Evolutionary conservation across 2,329 filamentous ascomycete genomes (phyloP).

Genomic region (Akanthomyces uredinophilus): DNA sequence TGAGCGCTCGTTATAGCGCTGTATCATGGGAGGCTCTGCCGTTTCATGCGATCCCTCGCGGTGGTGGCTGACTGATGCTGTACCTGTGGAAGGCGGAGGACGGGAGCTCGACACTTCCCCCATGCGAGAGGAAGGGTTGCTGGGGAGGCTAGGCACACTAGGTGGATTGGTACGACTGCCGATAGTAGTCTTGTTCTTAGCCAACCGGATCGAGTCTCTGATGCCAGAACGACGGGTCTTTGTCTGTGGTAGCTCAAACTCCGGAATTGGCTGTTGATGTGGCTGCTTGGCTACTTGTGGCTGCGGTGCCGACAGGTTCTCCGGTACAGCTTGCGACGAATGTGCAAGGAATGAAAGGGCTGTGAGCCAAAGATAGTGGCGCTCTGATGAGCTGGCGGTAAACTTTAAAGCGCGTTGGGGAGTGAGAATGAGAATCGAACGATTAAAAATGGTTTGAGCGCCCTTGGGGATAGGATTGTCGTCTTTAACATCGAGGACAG

Average conservation of each 20-base stretch:
- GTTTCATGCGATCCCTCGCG: conserved; percentile 52
- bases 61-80: conserved; percentile 31
- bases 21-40: conserved; percentile 67
- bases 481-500: conserved; percentile 94
- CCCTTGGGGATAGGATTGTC: conserved; percentile 76
- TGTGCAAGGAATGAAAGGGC: conserved; percentile 92
- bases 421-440: conserved; percentile 91
- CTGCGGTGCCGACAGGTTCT: conserved; percentile 55
- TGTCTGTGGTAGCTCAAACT: conserved; percentile 45
- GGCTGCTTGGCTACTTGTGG: conserved; percentile 29
- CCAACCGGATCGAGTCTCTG: conserved; percentile 82
- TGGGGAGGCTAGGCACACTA: conserved; percentile 44
- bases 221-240: conserved; percentile 55
- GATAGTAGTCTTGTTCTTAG: conserved; percentile 60
- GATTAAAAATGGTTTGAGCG: conserved; percentile 65
- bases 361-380: conserved; percentile 93
- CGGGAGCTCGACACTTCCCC: conserved; percentile 33
- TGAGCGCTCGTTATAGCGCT: conserved; percentile 59
- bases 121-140: conserved; percentile 31
- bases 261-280: conserved; percentile 39
- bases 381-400: conserved; percentile 74
- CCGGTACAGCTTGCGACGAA: conserved; percentile 74
- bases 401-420: conserved; percentile 93
- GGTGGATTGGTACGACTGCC: conserved; percentile 42
- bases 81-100: conserved; percentile 36